Conservation (phyloP, 2,329 filamentous ascomycete genomes). For the Bertia moriformis region DNA sequence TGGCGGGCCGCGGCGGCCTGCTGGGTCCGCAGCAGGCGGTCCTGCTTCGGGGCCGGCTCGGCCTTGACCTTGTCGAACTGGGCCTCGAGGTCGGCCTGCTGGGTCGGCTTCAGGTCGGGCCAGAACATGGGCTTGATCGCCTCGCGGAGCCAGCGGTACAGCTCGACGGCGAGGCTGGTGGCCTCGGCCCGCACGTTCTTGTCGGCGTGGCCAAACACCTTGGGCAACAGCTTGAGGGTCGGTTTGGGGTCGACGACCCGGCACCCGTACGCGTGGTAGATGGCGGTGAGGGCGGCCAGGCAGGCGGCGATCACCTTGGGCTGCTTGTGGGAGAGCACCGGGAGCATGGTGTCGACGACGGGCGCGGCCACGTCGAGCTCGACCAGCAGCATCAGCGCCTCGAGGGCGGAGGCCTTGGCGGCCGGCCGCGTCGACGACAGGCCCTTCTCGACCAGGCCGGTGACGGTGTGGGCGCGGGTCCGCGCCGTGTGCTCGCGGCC, state of each 20-base stretch:
- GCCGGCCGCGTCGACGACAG: conserved; percentile 74
- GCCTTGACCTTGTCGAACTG: conserved; percentile 87
- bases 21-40: conserved; percentile 74
- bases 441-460: conserved; percentile 78
- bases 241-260: conserved; percentile 88
- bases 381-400: conserved; percentile 75
- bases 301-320: conserved; percentile 74
- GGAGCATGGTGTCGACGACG: conserved; percentile 79
- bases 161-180: conserved; percentile 77
- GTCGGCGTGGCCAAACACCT: conserved; percentile 88
- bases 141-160: conserved; percentile 93
- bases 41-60: conserved; percentile 76
- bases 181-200: conserved; percentile 95
- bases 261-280: conserved; percentile 88
- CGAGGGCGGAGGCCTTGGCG: conserved; percentile 73
- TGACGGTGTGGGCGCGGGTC: conserved; percentile 62
- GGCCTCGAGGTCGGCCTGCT: conserved; percentile 85
- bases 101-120: conserved; percentile 85
- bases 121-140: conserved; percentile 98
- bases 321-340: conserved; percentile 71
- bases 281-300: conserved; percentile 62
- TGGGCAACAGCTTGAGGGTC: conserved; percentile 73
- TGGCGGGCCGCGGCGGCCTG: conserved; percentile 69
- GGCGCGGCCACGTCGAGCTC: conserved; percentile 77
- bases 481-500: conserved; percentile 65